phyloP scores from a whole-genome alignment of 306 rosid genomes.

The Ceratonia siliqua region DNA sequence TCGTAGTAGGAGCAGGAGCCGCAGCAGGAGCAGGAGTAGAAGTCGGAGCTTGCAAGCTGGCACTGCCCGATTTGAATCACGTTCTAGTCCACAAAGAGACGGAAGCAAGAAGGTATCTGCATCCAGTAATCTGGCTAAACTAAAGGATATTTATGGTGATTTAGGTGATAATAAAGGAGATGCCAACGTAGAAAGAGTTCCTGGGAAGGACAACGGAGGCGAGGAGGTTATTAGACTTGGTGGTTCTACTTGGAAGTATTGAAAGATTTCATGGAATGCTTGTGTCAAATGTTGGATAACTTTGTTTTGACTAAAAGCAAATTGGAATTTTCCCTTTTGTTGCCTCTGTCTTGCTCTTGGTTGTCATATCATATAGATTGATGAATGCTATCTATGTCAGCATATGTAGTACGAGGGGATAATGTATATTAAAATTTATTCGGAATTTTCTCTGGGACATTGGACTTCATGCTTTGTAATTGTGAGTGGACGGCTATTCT shows the following conservation, averaged over 20 bases:
- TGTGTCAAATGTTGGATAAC: constrained; percentile 11
- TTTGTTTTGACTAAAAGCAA: constrained; percentile 18
- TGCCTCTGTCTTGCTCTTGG: constrained; percentile 10
- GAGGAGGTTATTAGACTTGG: constrained; percentile 95
- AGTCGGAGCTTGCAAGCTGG: constrained; percentile 72
- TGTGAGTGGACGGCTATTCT: constrained; percentile 13
- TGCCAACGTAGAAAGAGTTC: constrained; percentile 50
- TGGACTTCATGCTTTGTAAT: constrained; percentile 43
- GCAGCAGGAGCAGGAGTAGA: constrained; percentile 74
- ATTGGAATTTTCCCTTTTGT: constrained; percentile 16
- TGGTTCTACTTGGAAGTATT: constrained; percentile 48
- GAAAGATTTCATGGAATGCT: constrained; percentile 29
- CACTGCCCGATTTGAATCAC: constrained; percentile 40
- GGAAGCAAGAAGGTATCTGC: constrained; percentile 58
- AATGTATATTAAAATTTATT: constrained; percentile 45
- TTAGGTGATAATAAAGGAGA: constrained; percentile 60
- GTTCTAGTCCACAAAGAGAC: constrained; percentile 53
- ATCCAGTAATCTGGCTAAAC: constrained; percentile 90
- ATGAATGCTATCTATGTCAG: constrained; percentile 32
- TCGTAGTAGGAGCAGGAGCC: constrained; percentile 62
- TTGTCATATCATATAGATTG: constrained; percentile 17
- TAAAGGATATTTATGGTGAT: constrained; percentile 89
- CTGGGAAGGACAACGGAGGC: constrained; percentile 58
- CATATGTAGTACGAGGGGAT: constrained; percentile 25
- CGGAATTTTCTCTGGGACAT: constrained; percentile 1